A percentile compares a stretch with the other conserved stretches of the same genome.
Conservation (phyloP, 176 grass and related monocot genomes). For the Eragrostis curvula region DNA sequence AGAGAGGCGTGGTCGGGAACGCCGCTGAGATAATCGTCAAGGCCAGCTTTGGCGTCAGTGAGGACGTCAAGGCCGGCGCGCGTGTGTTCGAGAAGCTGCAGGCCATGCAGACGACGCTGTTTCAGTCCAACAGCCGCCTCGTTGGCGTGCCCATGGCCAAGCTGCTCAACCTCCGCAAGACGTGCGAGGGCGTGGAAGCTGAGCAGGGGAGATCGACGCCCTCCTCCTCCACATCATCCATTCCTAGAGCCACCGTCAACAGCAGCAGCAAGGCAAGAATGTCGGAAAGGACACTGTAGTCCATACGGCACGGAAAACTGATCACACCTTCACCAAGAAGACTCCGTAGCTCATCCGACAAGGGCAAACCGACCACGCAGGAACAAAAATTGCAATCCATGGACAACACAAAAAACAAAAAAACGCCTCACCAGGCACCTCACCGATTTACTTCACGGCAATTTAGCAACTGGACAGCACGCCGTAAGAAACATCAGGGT, state of each 20-base stretch:
- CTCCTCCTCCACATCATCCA: conserved; percentile 66
- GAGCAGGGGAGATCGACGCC: conserved; percentile 73
- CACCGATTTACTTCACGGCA: no score
- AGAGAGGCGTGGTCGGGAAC: conserved; percentile 55
- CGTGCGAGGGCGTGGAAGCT: conserved; percentile 74
- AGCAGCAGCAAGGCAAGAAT: neutral
- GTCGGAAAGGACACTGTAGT: no score
- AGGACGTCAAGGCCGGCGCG: conserved; percentile 55
- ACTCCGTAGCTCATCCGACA: no score
- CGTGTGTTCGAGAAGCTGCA: conserved; percentile 68
- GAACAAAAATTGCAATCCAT: no score
- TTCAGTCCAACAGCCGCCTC: conserved; percentile 58
- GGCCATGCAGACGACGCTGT: conserved; percentile 74
- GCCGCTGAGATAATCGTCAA: conserved; percentile 84
- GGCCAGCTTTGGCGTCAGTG: conserved; percentile 71
- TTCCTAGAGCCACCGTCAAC: neutral
- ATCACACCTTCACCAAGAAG: no score
- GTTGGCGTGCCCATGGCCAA: conserved; percentile 74
- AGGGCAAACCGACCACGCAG: no score
- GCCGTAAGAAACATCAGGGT: no score
- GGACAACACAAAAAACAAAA: no score
- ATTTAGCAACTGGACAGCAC: no score
- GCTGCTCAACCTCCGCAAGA: conserved; percentile 47
- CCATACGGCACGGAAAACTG: no score
- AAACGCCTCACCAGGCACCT: no score